These are phyloP conservation scores for Pyrenula massariospora DNA, from an alignment of 495 filamentous ascomycete species.

Conservation along the genomic window DNA sequence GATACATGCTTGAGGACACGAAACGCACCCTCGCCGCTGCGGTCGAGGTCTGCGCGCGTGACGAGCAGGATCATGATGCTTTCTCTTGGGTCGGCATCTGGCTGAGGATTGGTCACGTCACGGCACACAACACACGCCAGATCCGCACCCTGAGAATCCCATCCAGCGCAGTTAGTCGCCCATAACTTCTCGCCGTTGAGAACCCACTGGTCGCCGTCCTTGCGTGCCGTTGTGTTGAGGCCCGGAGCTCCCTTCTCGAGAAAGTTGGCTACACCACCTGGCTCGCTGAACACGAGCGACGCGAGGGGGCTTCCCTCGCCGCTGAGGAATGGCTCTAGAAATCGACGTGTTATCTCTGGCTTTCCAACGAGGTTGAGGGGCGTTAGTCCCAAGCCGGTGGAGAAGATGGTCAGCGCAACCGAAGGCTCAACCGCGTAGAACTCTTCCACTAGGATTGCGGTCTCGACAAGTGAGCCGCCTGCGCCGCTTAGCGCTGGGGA, in stretches of 20 bases:
- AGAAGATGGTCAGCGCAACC: conserved; percentile 36
- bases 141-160: conserved; percentile 39
- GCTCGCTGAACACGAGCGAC: conserved; percentile 37
- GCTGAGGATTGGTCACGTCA: conserved; percentile 12
- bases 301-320: conserved; percentile 33
- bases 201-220: conserved; percentile 40
- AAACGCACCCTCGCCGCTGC: conserved; percentile 24
- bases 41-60: conserved; percentile 29
- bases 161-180: conserved; percentile 42
- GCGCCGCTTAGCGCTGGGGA: conserved; percentile 28
- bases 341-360: conserved; percentile 21
- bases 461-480: conserved; percentile 28
- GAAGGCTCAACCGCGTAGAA: conserved; percentile 36
- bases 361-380: conserved; percentile 32
- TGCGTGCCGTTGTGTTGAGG: conserved; percentile 32
- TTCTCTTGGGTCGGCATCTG: conserved; percentile 18
- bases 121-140: conserved; percentile 42
- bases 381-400: conserved; percentile 35
- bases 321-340: conserved; percentile 36
- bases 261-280: conserved; percentile 38
- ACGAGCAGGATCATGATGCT: conserved; percentile 35
- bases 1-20: conserved; percentile 27
- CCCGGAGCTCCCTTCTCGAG: conserved; percentile 35
- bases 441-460: conserved; percentile 39
- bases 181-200: conserved; percentile 46